phyloP scores from a whole-genome alignment of 768 basidiomycete genomes.

The Mycena belliarum region DNA sequence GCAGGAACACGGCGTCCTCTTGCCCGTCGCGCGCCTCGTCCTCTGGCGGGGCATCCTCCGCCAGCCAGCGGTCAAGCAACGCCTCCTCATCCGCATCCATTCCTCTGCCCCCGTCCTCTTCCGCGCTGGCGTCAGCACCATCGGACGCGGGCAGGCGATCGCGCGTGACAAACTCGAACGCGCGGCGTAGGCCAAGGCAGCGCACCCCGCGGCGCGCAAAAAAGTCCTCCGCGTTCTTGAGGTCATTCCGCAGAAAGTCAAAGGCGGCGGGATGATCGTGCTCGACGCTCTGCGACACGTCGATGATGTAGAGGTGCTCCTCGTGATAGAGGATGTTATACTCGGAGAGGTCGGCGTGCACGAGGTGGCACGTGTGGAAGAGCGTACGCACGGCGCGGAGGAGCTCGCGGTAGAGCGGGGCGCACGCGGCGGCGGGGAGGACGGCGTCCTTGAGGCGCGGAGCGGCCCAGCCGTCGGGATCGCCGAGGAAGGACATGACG shows the following conservation, averaged over 20 bases:
- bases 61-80: conserved; percentile 23
- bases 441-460: conserved; percentile 91
- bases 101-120: conserved; percentile 18
- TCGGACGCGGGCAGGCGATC: conserved; percentile 46
- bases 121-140: no score
- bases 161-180: conserved; percentile 87
- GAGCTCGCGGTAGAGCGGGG: conserved; percentile 74
- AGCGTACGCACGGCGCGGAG: conserved; percentile 78
- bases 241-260: conserved; percentile 91
- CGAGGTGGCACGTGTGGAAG: conserved; percentile 89
- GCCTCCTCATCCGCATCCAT: conserved; percentile 8
- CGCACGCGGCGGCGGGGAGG: conserved; percentile 47
- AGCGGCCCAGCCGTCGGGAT: conserved; percentile 83
- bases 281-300: conserved; percentile 98
- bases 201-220: conserved; percentile 75
- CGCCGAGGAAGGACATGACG: conserved; percentile 92
- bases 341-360: conserved; percentile 97
- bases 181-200: conserved; percentile 76
- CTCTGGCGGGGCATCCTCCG: conserved; percentile 14
- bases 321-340: conserved; percentile 94
- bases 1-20: conserved; percentile 88
- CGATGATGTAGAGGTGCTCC: conserved; percentile 87
- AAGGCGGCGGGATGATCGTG: conserved; percentile 97
- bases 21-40: conserved; percentile 40
- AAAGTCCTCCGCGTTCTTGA: conserved; percentile 92